Base-by-base conservation (phyloP, 768 basidiomycete genomes). In the Suillus subaureus region DNA sequence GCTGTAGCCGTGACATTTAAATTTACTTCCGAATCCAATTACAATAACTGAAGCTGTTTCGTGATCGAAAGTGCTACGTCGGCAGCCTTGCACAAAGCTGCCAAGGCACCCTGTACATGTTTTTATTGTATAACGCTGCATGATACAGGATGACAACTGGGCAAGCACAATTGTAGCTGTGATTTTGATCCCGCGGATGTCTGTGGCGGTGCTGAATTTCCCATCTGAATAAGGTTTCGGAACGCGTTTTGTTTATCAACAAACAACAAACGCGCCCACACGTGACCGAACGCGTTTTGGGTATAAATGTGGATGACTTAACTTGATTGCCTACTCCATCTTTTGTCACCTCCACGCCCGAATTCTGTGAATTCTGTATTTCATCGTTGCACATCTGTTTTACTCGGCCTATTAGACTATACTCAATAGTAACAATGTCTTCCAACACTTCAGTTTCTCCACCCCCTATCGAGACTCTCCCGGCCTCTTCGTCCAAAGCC, bases 401-500 rank as follows among this genome's bases (percentile, higher is more conserved):
- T 6, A 61, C 0, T 3, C 15, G 39, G 5, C 39, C 39, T 40
- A 39, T 39, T 26, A 63, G 3, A 12, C 6, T 7, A n/a, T 15
- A n/a, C 16, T 65, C 7, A 47, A 13, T 9, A 18, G 9, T 58
- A 43, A 26, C 39, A 47, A 66, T 66, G 65, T 66, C 65, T 12
- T 66, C 65, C 52, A 66, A 66, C 52, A 66, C 65, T 28, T 66
- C 65, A 6, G 40, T 5, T 28, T 66, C 65, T 13, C 65, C 65
- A 43, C 65, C 65, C 65, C 65, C 65, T 64, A 66, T 66, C 21
- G 65, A 58, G 42, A 64, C 39, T 21, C 62, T 66, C 33, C 63
- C 55, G 4, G 55, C 52, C 4, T 51, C 65, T 57, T 51, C 64
- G 4, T 66, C 79, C 67, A 81, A 81, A 69, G 64, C 74, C n/a